phyloP scores from a whole-genome alignment of 2,329 filamentous ascomycete genomes.

The Xylaria digitata region DNA sequence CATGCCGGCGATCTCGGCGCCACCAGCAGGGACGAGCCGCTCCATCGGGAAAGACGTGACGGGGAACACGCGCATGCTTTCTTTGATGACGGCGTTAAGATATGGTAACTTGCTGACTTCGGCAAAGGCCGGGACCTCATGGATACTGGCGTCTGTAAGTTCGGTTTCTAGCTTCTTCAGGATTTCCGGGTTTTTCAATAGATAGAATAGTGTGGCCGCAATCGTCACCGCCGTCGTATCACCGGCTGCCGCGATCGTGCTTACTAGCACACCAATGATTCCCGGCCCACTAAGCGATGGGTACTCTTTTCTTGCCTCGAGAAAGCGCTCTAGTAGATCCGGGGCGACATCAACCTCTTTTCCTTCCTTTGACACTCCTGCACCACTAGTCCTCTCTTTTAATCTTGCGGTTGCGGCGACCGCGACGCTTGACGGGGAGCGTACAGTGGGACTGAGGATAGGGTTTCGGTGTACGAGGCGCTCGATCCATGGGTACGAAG shows the following conservation, averaged over 20 bases:
- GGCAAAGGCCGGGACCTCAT: slow-evolving; percentile 38
- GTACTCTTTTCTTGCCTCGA: slow-evolving; percentile 41
- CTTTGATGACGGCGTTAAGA: slow-evolving; percentile 42
- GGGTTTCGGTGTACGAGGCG: slow-evolving; percentile 44
- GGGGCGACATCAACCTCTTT: slow-evolving; percentile 19
- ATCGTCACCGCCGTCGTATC: slow-evolving; percentile 43
- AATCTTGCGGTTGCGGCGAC: slow-evolving; percentile 37
- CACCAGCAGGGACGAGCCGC: slow-evolving; percentile 40
- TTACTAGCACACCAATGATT: slow-evolving; percentile 42
- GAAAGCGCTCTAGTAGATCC: slow-evolving; percentile 42
- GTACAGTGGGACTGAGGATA: slow-evolving; percentile 34
- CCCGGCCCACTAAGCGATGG: slow-evolving; percentile 40
- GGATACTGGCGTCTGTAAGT: slow-evolving; percentile 34
- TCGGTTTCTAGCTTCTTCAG: slow-evolving; percentile 55
- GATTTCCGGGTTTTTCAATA: slow-evolving; percentile 63
- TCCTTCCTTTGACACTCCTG: slow-evolving; percentile 14
- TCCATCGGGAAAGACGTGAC: slow-evolving; percentile 39
- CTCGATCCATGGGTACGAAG: slow-evolving; percentile 41
- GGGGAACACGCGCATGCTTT: slow-evolving; percentile 42
- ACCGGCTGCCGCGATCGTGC: slow-evolving; percentile 43
- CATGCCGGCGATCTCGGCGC: slow-evolving; percentile 43
- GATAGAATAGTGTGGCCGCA: slow-evolving; percentile 31
- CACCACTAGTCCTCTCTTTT: slow-evolving; percentile 23
- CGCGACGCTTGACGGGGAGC: slow-evolving; percentile 40
- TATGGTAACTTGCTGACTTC: slow-evolving; percentile 42